phyloP scores from a whole-genome alignment of 2,329 filamentous ascomycete genomes.

The Calonectria hawksworthii region DNA sequence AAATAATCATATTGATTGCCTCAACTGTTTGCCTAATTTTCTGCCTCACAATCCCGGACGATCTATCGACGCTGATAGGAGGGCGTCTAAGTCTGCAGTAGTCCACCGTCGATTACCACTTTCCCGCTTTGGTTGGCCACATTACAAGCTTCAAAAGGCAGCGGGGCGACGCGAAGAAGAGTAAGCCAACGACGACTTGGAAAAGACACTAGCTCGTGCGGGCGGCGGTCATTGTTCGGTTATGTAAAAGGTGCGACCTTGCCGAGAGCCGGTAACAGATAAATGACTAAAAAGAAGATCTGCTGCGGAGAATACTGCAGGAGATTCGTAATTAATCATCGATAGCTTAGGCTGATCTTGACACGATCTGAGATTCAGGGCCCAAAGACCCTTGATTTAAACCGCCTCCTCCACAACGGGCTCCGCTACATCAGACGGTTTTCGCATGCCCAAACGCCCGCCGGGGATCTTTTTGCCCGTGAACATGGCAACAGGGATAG shows the following conservation, averaged over 20 bases:
- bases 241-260: not conserved
- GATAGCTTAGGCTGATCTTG: not conserved
- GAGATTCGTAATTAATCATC: not conserved
- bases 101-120: not conserved
- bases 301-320: not conserved
- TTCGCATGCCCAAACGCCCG: slow-evolving; percentile 17
- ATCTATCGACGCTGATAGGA: slow-evolving; percentile 24
- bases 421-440: not conserved
- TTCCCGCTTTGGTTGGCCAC: not conserved
- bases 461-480: slow-evolving; percentile 17
- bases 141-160: not conserved
- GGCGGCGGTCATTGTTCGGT: slow-evolving; percentile 1
- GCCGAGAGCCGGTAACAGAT: not conserved
- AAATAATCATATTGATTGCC: not conserved
- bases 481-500: slow-evolving; percentile 24
- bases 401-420: not conserved
- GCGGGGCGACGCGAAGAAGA: not conserved
- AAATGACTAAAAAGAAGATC: not conserved
- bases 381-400: not conserved
- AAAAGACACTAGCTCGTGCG: not conserved
- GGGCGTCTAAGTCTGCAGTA: not conserved
- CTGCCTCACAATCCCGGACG: not conserved
- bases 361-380: not conserved
- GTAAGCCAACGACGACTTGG: not conserved
- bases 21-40: not conserved